Evolutionary conservation across 2,329 filamentous ascomycete genomes (phyloP), one percentile per base, ranked within the genome.

Genomic region (Aspergillus proliferans): DNA sequence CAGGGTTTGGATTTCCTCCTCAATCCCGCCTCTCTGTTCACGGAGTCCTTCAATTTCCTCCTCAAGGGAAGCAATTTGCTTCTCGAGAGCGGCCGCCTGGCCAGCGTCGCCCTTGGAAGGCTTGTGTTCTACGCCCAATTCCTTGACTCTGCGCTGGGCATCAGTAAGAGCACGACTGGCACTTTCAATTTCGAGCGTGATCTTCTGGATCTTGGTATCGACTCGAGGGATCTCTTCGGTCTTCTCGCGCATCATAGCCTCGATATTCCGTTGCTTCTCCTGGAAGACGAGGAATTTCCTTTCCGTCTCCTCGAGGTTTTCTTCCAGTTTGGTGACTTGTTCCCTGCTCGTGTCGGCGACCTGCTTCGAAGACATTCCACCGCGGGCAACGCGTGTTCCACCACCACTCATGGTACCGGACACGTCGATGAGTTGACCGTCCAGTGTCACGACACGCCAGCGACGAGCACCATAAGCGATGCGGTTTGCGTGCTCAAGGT

Each of bases 341-440:
- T 97, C 92, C 67, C 89, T 91, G 46, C 84, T 87, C 14, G 86
- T 87, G 50, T 95, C 89, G 1, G 88, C 81, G n/a, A 87, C 85
- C 42, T 95, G 83, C 71, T 95, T 97, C 9, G 91, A 95, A 0
- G 92, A 97, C 94, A 98, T 98, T 49, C 90, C 83, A 0, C 94
- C 94, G 64, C 85, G 89, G 60, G 92, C 91, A 49, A 93, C 88
- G 14, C 88, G 87, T 42, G 83, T 92, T 49, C 93, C 93, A 77
- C 93, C 93, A 76, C 93, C 93, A 50, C 88, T 95, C 93, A 98
- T 97, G 33, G 93, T 97, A 77, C 93, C 93, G 1, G 92, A 96
- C 67, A 94, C 94, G 73, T 98, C 93, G 58, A 98, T 97, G 46
- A 98, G 79, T 68, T 96, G 91, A 44, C 93, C 93, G 52, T 91